Evolutionary conservation across 1,284 basidiomycete species (phyloP).

Genomic region (Exobasidium rhododendri): DNA sequence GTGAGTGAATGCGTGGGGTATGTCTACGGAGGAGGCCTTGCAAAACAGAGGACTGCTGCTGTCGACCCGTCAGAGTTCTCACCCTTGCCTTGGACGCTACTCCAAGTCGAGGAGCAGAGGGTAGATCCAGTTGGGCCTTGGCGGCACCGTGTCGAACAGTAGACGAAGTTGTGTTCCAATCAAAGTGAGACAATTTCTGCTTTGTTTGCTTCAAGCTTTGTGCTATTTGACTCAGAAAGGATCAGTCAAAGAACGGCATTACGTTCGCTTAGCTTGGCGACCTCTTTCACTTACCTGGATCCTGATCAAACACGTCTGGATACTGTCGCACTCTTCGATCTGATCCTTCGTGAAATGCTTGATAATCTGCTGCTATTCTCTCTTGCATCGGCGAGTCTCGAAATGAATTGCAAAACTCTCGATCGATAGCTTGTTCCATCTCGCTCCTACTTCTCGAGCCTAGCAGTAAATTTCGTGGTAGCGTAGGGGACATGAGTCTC

Average conservation of each 20-base stretch:
- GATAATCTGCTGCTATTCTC: neutral
- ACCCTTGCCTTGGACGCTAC: neutral
- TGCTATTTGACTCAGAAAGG: no score
- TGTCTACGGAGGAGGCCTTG: no score
- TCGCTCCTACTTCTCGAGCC: neutral
- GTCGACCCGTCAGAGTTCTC: neutral
- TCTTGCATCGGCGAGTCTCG: neutral
- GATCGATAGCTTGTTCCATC: neutral
- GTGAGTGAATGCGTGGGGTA: no score
- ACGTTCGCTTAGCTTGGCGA: no score
- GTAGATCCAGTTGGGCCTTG: neutral
- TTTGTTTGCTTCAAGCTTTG: neutral
- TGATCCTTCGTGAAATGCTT: neutral
- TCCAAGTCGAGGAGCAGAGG: neutral
- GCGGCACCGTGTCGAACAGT: neutral
- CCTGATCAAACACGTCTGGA: neutral
- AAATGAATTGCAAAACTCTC: neutral
- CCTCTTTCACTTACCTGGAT: neutral
- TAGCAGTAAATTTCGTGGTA: no score
- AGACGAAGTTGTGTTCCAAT: neutral
- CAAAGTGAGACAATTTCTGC: neutral
- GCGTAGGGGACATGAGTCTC: no score
- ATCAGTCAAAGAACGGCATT: no score
- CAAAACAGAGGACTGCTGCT: neutral
- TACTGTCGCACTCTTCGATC: slow-evolving; percentile 5